Percentiles rank a stretch among this genome's conserved stretches.
phyloP scores from a whole-genome alignment of 352 stramenopile genomes.

The Hyaloperonospora arabidopsidis region DNA sequence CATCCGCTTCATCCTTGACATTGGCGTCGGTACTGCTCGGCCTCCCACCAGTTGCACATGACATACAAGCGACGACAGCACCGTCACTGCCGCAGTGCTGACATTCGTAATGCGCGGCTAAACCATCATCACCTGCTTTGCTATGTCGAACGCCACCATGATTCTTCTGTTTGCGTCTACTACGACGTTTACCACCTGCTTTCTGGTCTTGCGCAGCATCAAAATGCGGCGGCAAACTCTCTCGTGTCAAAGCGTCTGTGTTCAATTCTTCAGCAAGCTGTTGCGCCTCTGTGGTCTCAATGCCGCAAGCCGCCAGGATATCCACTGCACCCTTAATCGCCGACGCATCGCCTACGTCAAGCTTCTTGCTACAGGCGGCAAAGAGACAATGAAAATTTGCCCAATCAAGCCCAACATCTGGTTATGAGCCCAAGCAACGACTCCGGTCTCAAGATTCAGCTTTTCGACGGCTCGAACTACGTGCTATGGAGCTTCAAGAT shows the following conservation, averaged over 20 bases:
- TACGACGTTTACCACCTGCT: conserved; percentile 34
- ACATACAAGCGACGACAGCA: conserved; percentile 56
- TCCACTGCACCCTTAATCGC: conserved; percentile 54
- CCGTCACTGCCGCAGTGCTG: conserved; percentile 69
- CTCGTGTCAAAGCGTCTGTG: conserved; percentile 26
- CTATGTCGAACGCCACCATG: conserved; percentile 23
- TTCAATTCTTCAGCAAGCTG: conserved; percentile 64
- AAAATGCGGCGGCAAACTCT: conserved; percentile 26
- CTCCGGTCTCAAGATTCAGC: too few species aligned
- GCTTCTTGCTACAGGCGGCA: conserved; percentile 44
- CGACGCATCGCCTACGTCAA: conserved; percentile 63
- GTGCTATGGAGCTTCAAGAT: too few species aligned
- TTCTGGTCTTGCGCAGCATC: conserved; percentile 31
- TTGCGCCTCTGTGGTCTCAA: conserved; percentile 42
- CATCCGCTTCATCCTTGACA: conserved; percentile 46
- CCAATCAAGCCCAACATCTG: not conserved
- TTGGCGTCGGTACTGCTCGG: conserved; percentile 24
- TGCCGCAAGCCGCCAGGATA: conserved; percentile 65
- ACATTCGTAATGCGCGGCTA: conserved; percentile 28
- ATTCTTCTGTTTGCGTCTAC: conserved; percentile 54
- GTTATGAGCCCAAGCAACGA: too few species aligned
- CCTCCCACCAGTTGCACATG: conserved; percentile 30
- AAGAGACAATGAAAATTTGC: not conserved
- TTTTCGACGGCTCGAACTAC: too few species aligned
- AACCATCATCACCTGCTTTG: conserved; percentile 7